Evolutionary conservation across 2,329 filamentous ascomycete species (phyloP).

Genomic region (Rhynchosporium graminicola): DNA sequence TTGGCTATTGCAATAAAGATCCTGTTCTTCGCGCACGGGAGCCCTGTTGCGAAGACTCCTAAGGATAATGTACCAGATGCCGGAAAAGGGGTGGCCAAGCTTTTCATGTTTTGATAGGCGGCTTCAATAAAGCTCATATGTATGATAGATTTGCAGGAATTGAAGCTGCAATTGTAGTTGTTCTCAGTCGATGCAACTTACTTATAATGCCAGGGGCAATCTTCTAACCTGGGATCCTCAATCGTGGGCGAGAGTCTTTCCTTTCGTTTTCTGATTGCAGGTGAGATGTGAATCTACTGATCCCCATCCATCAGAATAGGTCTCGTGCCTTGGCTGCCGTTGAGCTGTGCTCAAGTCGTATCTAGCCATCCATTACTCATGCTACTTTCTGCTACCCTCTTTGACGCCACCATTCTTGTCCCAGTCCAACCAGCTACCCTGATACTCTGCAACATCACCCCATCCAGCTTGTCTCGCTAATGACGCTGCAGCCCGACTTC

Average conservation of each 20-base stretch:
- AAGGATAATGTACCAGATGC: slow-evolving; percentile 19
- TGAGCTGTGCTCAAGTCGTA: neutral
- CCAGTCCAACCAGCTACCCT: slow-evolving; percentile 84
- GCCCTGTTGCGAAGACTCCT: slow-evolving; percentile 47
- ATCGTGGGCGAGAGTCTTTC: no score
- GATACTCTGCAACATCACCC: slow-evolving; percentile 68
- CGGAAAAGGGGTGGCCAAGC: slow-evolving; percentile 17
- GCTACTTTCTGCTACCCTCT: slow-evolving; percentile 22
- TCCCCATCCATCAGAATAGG: no score
- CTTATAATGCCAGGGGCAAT: neutral
- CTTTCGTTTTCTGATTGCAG: no score
- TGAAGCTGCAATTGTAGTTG: neutral
- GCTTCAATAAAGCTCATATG: neutral
- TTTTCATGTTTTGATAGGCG: slow-evolving; percentile 28
- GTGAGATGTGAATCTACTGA: neutral
- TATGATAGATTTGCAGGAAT: neutral
- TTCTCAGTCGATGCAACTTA: neutral
- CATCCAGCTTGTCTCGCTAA: slow-evolving; percentile 79
- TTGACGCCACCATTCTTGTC: slow-evolving; percentile 62
- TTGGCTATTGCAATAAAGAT: slow-evolving; percentile 94
- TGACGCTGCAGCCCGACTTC: slow-evolving; percentile 74
- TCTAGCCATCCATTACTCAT: neutral
- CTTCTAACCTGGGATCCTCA: neutral
- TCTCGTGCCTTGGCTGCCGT: no score
- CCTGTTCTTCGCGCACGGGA: slow-evolving; percentile 87